Evolutionary conservation across 2,329 filamentous ascomycete genomes (phyloP).

Genomic region (Neocatenulostroma microsporum): DNA sequence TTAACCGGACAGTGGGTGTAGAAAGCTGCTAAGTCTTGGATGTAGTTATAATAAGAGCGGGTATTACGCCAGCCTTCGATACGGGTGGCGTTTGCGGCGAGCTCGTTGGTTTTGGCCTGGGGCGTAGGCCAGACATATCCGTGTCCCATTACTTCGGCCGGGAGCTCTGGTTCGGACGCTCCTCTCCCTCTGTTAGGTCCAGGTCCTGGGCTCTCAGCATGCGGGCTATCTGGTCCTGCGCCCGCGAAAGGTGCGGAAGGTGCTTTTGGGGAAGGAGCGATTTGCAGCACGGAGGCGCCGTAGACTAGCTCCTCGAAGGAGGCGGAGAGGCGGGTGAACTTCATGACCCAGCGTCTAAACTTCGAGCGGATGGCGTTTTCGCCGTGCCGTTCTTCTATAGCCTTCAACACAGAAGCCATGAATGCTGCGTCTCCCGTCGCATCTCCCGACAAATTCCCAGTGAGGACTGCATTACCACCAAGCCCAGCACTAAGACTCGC

Average conservation of each 20-base stretch:
- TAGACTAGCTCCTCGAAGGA: constrained; percentile 96
- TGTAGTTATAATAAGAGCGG: constrained; percentile 89
- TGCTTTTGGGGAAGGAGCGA: constrained; percentile 30
- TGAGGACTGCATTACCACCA: constrained; percentile 21
- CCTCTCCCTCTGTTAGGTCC: no score
- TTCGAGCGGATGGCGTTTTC: constrained; percentile 85
- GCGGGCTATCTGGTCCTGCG: neutral
- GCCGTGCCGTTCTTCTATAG: constrained; percentile 77
- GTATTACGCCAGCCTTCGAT: constrained; percentile 98
- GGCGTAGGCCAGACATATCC: constrained; percentile 95
- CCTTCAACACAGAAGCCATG: constrained; percentile 76
- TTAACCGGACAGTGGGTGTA: constrained; percentile 52
- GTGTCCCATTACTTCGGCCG: constrained; percentile 52
- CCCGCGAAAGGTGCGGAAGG: constrained; percentile 2
- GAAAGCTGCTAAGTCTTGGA: constrained; percentile 40
- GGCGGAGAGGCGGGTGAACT: constrained; percentile 85
- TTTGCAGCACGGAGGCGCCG: constrained; percentile 80
- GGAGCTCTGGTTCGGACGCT: no score
- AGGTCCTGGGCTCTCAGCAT: neutral
- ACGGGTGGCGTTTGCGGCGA: constrained; percentile 82
- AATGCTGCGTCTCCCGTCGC: constrained; percentile 81
- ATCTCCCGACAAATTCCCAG: constrained; percentile 43
- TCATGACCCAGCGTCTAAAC: constrained; percentile 89
- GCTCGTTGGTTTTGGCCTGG: constrained; percentile 67
- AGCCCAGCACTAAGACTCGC: constrained; percentile 31